Base-by-base conservation (phyloP, 2,329 filamentous ascomycete species). In the Dactylellina leptospora region DNA sequence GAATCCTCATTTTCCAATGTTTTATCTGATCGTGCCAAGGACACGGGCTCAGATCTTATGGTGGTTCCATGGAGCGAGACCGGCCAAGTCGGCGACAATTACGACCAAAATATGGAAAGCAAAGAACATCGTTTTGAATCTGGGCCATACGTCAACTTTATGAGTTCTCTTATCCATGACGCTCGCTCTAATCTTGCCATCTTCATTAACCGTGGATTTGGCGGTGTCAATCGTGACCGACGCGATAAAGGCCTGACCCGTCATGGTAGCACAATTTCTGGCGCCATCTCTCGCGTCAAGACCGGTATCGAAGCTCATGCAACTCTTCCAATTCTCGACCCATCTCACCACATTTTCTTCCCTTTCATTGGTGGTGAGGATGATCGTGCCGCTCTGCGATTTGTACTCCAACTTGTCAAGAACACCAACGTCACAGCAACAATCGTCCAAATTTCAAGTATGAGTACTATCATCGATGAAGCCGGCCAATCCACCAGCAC, bases 61-160 rank as follows among this genome's bases (percentile, higher is more conserved):
- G 83, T 97, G 2, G 85, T 97, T 4, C 93, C 93, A 0, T 97
- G 95, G 93, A 93, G 90, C 76, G 90, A 96, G 76, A 89, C 88
- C 0, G 92, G 91, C 10, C 87, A 86, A 72, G 85, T 93, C 75
- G 85, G 84, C 6, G 92, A 97, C 3, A 81, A 84, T 3, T 78
- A 81, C 1, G 82, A 83, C 23, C 80, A 74, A 76, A 82, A 88
- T 58, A 85, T 82, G n/a, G 80, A 81, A 1, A 82, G 47, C 50
- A 66, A 74, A 16, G 76, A 82, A 70, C 82, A 85, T 74, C 86
- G 86, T 36, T 88, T 91, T 69, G 82, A 82, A 2, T 85, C 84
- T 27, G 84, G 84, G 1, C 79, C 85, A 0, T 93, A 96, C 78
- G 85, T 88, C 3, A 82, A 85, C 1, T 96, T 97, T 77, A 86